phyloP scores from a whole-genome alignment of 345 rosid genomes.

The Passiflora organensis region DNA sequence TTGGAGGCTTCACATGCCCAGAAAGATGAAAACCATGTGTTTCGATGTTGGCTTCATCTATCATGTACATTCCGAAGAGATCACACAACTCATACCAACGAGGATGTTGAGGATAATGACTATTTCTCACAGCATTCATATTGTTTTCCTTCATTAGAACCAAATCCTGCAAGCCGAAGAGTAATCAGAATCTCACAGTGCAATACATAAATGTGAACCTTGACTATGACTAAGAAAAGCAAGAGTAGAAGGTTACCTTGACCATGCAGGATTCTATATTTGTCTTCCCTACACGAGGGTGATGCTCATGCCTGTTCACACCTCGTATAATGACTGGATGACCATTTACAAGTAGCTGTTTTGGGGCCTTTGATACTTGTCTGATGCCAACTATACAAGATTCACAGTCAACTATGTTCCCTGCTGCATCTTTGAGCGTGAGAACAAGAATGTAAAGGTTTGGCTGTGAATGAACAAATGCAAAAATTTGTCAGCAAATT shows the following conservation, averaged over 20 bases:
- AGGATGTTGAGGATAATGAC: constrained; percentile 98
- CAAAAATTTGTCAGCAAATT: neutral
- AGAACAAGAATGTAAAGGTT: constrained; percentile 74
- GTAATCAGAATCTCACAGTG: constrained; percentile 3
- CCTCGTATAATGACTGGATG: constrained; percentile 86
- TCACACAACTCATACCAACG: constrained; percentile 98
- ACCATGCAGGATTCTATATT: constrained; percentile 96
- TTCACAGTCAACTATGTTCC: constrained; percentile 76
- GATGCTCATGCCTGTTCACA: constrained; percentile 98
- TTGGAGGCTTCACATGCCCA: constrained; percentile 83
- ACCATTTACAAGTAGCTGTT: constrained; percentile 89
- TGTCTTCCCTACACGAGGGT: constrained; percentile 94
- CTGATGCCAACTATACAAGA: constrained; percentile 86
- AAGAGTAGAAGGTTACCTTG: constrained; percentile 46
- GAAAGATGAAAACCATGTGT: constrained; percentile 85
- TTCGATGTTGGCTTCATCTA: constrained; percentile 98
- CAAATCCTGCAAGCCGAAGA: constrained; percentile 60
- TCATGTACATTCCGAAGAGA: constrained; percentile 95
- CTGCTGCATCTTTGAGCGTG: constrained; percentile 75
- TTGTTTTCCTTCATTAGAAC: constrained; percentile 90
- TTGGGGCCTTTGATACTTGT: constrained; percentile 76
- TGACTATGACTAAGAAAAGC: constrained; percentile 8
- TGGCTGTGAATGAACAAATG: constrained; percentile 54
- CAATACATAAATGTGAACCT: neutral
- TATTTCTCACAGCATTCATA: constrained; percentile 90